Percentiles rank a stretch among this genome's conserved stretches.
Evolutionary conservation across 2,329 filamentous ascomycete genomes (phyloP).

Genomic region (Hypoxylon sp.): DNA sequence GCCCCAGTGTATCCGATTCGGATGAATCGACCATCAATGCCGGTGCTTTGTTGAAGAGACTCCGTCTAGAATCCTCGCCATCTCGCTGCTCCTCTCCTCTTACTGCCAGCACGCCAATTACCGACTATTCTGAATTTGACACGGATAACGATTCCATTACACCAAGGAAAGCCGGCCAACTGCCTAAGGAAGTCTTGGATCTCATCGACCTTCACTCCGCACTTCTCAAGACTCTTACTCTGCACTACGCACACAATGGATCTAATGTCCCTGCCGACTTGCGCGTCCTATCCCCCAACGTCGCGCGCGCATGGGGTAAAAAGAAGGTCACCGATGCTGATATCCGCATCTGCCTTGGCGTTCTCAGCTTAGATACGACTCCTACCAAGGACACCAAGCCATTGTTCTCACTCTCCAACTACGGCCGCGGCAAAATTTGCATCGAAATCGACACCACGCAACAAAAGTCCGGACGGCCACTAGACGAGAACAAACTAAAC

Average conservation of each 20-base stretch:
- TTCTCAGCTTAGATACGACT: constrained; percentile 62
- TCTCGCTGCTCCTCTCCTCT: constrained; percentile 54
- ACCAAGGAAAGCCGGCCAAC: constrained; percentile 44
- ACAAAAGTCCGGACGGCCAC: constrained; percentile 56
- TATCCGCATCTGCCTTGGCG: constrained; percentile 75
- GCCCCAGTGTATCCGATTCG: constrained; percentile 54
- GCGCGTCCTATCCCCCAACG: constrained; percentile 70
- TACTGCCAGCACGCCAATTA: constrained; percentile 58
- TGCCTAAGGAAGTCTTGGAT: constrained; percentile 70
- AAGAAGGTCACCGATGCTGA: constrained; percentile 76
- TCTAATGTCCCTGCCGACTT: constrained; percentile 74
- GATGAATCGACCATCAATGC: constrained; percentile 54
- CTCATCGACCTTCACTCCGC: constrained; percentile 75
- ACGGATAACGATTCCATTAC: constrained; percentile 48
- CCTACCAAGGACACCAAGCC: constrained; percentile 50
- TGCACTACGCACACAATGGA: constrained; percentile 80
- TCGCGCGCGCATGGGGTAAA: constrained; percentile 81
- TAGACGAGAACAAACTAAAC: constrained; percentile 69
- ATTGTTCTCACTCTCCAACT: constrained; percentile 57
- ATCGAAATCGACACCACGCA: constrained; percentile 67
- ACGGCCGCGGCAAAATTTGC: constrained; percentile 66
- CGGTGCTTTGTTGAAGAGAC: constrained; percentile 59
- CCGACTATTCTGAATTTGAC: constrained; percentile 58
- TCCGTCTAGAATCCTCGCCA: constrained; percentile 59
- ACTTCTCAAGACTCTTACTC: constrained; percentile 76